These are phyloP conservation scores for Botryotinia calthae DNA, from an alignment of 2,329 filamentous ascomycete genomes.

Conservation along the genomic window DNA sequence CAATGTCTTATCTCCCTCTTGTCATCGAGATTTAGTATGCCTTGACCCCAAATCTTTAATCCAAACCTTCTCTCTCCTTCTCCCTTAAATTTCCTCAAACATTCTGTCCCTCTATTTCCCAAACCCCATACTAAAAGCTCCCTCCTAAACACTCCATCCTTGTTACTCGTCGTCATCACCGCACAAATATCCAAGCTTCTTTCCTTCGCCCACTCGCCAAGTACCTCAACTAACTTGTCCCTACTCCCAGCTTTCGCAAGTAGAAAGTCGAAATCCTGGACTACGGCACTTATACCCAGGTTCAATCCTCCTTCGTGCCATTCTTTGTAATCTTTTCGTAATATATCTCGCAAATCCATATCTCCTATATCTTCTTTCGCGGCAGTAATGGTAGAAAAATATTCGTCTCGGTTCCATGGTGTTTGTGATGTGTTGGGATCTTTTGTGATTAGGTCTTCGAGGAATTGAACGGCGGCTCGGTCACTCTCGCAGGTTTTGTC, in stretches of 20 bases:
- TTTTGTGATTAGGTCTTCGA: slow-evolving; percentile 48
- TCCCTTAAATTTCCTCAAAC: slow-evolving; percentile 54
- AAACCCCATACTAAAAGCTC: slow-evolving; percentile 68
- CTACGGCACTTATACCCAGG: slow-evolving; percentile 66
- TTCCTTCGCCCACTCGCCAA: slow-evolving; percentile 55
- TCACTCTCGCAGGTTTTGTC: slow-evolving; percentile 67
- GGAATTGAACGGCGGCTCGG: slow-evolving; percentile 53
- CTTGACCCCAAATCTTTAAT: slow-evolving; percentile 54
- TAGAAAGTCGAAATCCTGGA: slow-evolving; percentile 62
- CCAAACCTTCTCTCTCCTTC: slow-evolving; percentile 49
- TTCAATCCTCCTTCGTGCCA: slow-evolving; percentile 58
- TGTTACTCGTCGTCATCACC: slow-evolving; percentile 66
- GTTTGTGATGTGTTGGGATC: not conserved
- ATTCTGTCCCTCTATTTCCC: slow-evolving; percentile 48
- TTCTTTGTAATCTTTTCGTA: slow-evolving; percentile 83
- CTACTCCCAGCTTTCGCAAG: slow-evolving; percentile 50
- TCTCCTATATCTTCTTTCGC: slow-evolving; percentile 67
- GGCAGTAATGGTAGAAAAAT: slow-evolving; percentile 57
- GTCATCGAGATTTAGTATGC: slow-evolving; percentile 38
- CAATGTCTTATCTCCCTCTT: slow-evolving; percentile 51
- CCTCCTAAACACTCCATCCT: slow-evolving; percentile 56
- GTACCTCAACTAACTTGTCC: slow-evolving; percentile 46
- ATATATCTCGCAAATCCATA: slow-evolving; percentile 62
- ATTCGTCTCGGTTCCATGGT: slow-evolving; percentile 52
- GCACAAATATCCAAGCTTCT: slow-evolving; percentile 59